Evolutionary conservation across 768 basidiomycete genomes (phyloP).

Genomic region (Lactarius trivialis): DNA sequence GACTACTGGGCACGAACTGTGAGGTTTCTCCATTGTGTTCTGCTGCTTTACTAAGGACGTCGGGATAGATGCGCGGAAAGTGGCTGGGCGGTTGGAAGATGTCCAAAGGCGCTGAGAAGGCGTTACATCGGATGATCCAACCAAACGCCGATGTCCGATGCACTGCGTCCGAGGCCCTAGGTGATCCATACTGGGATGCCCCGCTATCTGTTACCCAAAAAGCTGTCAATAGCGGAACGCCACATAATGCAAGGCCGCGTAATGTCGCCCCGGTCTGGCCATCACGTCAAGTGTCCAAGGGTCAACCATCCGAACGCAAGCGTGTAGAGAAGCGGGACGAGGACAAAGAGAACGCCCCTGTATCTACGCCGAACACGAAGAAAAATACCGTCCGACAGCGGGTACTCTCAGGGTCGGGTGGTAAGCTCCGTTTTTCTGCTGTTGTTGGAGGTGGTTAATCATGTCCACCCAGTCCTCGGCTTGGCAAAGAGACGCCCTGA

Average conservation of each 20-base stretch:
- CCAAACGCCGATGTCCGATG: conserved; percentile 79
- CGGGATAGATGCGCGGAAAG: conserved; percentile 57
- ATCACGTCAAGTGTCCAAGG: conserved; percentile 23
- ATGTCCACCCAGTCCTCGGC: conserved; percentile 4
- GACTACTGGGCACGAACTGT: conserved; percentile 84
- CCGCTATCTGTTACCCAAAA: conserved; percentile 23
- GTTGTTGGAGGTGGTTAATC: background rate
- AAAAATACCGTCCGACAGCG: conserved; percentile 10
- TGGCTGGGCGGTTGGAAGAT: conserved; percentile 84
- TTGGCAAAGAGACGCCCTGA: conserved; percentile 16
- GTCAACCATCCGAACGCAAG: conserved; percentile 18
- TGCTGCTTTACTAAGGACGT: background rate
- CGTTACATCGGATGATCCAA: conserved; percentile 70
- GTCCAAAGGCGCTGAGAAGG: conserved; percentile 54
- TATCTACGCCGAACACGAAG: background rate
- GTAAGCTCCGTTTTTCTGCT: background rate
- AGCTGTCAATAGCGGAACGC: conserved; percentile 29
- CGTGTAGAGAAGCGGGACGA: conserved; percentile 23
- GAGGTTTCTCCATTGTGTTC: conserved; percentile 23
- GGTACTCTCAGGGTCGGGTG: conserved; percentile 12
- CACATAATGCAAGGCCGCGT: conserved; percentile 29
- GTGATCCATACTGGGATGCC: conserved; percentile 59
- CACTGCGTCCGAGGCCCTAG: conserved; percentile 58
- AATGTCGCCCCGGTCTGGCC: conserved; percentile 35
- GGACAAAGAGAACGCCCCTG: conserved; percentile 35